phyloP scores from a whole-genome alignment of 2,329 filamentous ascomycete species.

The Fusarium armeniacum region DNA sequence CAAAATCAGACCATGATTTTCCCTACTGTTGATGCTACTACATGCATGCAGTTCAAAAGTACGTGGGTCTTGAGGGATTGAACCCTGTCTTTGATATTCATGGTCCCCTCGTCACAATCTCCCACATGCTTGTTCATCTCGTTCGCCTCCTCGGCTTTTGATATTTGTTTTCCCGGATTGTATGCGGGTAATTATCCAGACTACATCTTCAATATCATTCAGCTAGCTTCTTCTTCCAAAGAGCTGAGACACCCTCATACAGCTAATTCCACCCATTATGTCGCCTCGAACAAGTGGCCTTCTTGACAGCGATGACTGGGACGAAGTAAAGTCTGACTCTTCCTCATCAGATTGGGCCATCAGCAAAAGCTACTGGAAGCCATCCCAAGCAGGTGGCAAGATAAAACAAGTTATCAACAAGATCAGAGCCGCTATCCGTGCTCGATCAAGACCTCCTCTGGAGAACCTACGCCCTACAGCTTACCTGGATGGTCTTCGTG shows the following conservation, averaged over 20 bases:
- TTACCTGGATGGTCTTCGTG: constrained; percentile 74
- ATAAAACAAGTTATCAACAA: constrained; percentile 19
- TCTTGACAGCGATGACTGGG: constrained; percentile 55
- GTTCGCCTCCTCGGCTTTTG: constrained; percentile 32
- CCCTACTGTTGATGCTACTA: background rate
- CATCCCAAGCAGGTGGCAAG: constrained; percentile 38
- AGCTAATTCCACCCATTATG: constrained; percentile 47
- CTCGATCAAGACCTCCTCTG: constrained; percentile 27
- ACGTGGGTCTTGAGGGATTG: constrained; percentile 1
- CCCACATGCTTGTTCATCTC: constrained; percentile 35
- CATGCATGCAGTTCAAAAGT: constrained; percentile 33
- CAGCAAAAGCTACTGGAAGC: constrained; percentile 49
- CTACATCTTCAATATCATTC: constrained; percentile 16
- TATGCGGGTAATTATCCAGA: background rate
- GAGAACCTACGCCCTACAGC: constrained; percentile 64
- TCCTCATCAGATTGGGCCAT: constrained; percentile 42
- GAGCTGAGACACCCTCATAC: background rate
- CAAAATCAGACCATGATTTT: constrained; percentile 1
- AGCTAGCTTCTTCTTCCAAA: background rate
- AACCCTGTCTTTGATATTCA: constrained; percentile 16
- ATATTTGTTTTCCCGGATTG: constrained; percentile 13
- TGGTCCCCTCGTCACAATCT: constrained; percentile 16
- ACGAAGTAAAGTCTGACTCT: constrained; percentile 48
- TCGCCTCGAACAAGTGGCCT: constrained; percentile 51
- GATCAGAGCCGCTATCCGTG: constrained; percentile 32